phyloP scores from a whole-genome alignment of 805 yeast species.

The Myxozyma nipponensis region DNA sequence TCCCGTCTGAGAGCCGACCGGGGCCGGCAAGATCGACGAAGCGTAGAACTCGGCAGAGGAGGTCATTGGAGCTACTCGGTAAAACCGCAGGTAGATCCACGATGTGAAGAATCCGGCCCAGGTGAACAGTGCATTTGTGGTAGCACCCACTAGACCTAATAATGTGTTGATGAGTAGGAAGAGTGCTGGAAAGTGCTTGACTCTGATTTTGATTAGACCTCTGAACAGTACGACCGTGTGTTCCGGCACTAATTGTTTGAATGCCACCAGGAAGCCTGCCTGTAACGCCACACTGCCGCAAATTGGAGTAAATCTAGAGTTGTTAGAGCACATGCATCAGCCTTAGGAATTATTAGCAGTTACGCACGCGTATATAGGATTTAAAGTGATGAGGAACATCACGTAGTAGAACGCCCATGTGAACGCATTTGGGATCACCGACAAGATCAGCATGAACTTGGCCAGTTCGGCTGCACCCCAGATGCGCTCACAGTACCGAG shows the following conservation, averaged over 20 bases:
- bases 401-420: constrained; percentile 34
- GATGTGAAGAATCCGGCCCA: constrained; percentile 54
- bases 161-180: constrained; percentile 35
- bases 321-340: constrained; percentile 12
- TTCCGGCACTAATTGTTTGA: constrained; percentile 63
- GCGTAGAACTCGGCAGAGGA: constrained; percentile 11
- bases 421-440: constrained; percentile 39
- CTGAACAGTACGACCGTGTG: constrained; percentile 51
- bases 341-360: too few relatives aligned
- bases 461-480: constrained; percentile 59
- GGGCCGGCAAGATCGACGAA: constrained; percentile 15
- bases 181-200: constrained; percentile 43
- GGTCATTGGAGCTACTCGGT: constrained; percentile 26
- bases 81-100: constrained; percentile 77
- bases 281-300: constrained; percentile 55
- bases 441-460: constrained; percentile 44
- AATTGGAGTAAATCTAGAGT: constrained; percentile 43
- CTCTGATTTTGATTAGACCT: constrained; percentile 44
- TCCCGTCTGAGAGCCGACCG: constrained; percentile 4
- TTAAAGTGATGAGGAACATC: constrained; percentile 7
- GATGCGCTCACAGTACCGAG: constrained; percentile 59
- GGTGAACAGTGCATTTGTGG: constrained; percentile 34
- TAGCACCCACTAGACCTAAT: constrained; percentile 33
- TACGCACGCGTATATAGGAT: constrained; percentile 28
- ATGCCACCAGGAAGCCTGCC: constrained; percentile 57